These are phyloP conservation scores for Pseudopyrenochaeta lycopersici DNA, from an alignment of 2,329 filamentous ascomycete genomes.

Conservation along the genomic window DNA sequence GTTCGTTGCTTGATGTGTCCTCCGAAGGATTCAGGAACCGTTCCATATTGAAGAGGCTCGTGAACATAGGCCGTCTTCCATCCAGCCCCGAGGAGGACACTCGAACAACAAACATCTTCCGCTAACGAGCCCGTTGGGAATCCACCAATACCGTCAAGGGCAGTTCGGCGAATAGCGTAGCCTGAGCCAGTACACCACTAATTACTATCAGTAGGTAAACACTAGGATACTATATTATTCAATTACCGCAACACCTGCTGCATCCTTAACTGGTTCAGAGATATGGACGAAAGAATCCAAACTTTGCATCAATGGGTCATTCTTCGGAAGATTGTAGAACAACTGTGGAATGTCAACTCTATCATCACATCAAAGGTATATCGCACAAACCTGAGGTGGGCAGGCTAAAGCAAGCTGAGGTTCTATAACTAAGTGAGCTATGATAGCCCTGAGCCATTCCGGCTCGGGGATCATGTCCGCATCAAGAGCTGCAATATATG, in stretches of 20 bases:
- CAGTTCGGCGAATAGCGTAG: slow-evolving; percentile 67
- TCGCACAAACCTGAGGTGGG: slow-evolving; percentile 57
- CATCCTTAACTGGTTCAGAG: slow-evolving; percentile 58
- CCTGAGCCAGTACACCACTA: slow-evolving; percentile 69
- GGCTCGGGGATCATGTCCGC: slow-evolving; percentile 74
- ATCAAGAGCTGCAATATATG: slow-evolving; percentile 70
- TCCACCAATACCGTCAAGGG: slow-evolving; percentile 68
- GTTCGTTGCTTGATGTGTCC: slow-evolving; percentile 32
- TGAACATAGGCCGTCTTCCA: slow-evolving; percentile 64
- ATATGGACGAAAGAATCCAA: slow-evolving; percentile 67
- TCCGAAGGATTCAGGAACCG: slow-evolving; percentile 25
- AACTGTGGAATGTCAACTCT: slow-evolving; percentile 63
- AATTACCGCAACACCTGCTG: slow-evolving; percentile 59
- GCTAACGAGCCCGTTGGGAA: slow-evolving; percentile 68
- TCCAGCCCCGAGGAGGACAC: slow-evolving; percentile 66
- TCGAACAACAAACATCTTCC: slow-evolving; percentile 69
- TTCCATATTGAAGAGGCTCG: slow-evolving; percentile 31
- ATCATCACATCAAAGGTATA: slow-evolving; percentile 38
- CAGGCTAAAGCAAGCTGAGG: slow-evolving; percentile 13
- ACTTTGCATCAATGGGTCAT: slow-evolving; percentile 67
- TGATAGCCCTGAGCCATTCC: slow-evolving; percentile 54
- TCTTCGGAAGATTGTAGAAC: slow-evolving; percentile 69
- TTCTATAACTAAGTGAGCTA: slow-evolving; percentile 14
- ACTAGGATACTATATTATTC: not conserved
- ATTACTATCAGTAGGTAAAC: not conserved